Evolutionary conservation across 2,329 filamentous ascomycete species (phyloP), one percentile per base, ranked within the genome.

Genomic region (Penicillium paneum): DNA sequence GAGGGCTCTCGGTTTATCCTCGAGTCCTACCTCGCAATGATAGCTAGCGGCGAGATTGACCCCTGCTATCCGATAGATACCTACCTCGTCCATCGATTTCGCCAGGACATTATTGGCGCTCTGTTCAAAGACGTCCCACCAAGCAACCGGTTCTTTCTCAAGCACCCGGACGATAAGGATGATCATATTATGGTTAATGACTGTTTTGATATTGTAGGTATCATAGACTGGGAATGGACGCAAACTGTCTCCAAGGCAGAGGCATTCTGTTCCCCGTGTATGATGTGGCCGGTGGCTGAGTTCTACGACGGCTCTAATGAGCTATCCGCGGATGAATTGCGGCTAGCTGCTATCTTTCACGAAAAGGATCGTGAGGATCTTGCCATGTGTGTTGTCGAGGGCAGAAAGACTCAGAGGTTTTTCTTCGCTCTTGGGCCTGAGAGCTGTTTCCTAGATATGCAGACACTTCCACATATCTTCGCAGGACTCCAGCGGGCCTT

Each of bases 341-440:
- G 34, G 6, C 36, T 56, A 29, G 43, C 54, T 52, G 5, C 10
- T 0, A 52, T 56, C 15, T 49, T 49, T 32, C 32, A 24, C 7
- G 40, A 48, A 17, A 52, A 15, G 28, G 49, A n/a, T 2, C 54
- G 54, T 26, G 21, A 52, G 15, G 49, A 52, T 49, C 54, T 54
- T 26, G 60, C 66, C 39, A 58, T 60, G 17, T 78, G 73, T 1
- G 38, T 52, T 8, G 2, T 52, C 5, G 13, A 52, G 13, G 44
- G 49, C 21, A 48, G 54, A 29, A 52, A 31, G 44, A 13, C n/a
- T 19, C 44, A 56, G 3, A 42, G 44, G 12, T 52, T 49, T 29
- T 40, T 43, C 26, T 56, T 52, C 28, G 32, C 21, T 34, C 49
- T 52, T 56, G 32, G 54, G 19, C 8, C 8, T 44, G 38, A 50